These are phyloP conservation scores for Craterostigma plantagineum DNA, from an alignment of 257 asterid genomes.

Conservation along the genomic window DNA sequence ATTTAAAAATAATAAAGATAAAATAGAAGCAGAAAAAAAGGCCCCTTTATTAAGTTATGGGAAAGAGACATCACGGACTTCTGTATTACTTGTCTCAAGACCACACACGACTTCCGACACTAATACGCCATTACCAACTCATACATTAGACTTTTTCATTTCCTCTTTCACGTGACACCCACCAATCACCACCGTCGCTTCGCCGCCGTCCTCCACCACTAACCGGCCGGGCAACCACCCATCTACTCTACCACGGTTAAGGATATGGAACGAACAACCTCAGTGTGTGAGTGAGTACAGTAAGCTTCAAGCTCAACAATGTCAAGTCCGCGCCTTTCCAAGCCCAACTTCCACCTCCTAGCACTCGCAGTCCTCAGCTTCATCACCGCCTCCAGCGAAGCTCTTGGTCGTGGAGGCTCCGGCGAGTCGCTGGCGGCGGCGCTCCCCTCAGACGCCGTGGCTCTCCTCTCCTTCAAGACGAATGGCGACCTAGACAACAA, in stretches of 20 bases:
- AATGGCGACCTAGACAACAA: conserved; percentile 55
- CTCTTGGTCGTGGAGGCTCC: conserved; percentile 8
- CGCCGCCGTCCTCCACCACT: conserved; percentile 30
- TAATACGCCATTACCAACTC: background rate
- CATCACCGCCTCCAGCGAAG: background rate
- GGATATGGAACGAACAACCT: too few species aligned
- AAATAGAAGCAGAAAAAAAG: too few species aligned
- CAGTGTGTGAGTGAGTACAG: too few species aligned
- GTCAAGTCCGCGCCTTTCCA: background rate
- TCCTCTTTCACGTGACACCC: conserved; percentile 55
- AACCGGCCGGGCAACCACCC: conserved; percentile 8
- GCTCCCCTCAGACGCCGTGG: conserved; percentile 52
- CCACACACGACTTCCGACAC: too few species aligned
- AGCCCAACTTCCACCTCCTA: conserved; percentile 7
- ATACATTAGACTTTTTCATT: background rate
- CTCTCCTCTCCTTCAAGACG: conserved; percentile 56
- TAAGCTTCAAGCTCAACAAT: too few species aligned
- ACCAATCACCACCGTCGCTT: conserved; percentile 10
- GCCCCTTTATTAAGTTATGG: too few species aligned
- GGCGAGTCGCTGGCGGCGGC: conserved; percentile 11
- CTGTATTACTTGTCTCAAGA: too few species aligned
- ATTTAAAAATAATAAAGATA: too few species aligned
- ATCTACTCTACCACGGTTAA: background rate
- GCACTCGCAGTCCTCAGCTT: background rate
- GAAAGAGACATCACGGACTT: too few species aligned